A percentile compares a stretch with the other conserved stretches of the same genome.
These are phyloP conservation scores for Lecanoromycetidae sp. DNA, from an alignment of 2,329 filamentous ascomycete genomes.

Conservation along the genomic window DNA sequence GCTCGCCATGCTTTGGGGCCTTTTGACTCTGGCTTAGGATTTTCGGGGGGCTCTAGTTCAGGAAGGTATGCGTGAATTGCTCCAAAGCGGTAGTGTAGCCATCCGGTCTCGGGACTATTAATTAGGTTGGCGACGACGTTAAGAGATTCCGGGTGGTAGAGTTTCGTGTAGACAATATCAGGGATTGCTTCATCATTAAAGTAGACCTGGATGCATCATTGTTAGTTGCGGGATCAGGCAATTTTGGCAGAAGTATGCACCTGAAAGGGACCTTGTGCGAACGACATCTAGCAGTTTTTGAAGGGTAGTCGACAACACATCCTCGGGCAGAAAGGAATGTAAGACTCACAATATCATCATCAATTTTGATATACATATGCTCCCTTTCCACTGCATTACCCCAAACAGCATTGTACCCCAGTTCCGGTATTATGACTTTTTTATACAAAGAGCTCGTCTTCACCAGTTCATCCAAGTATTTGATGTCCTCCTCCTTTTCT, in stretches of 20 bases:
- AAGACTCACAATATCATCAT: constrained; percentile 32
- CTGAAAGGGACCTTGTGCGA: too few relatives aligned
- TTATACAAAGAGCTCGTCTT: constrained; percentile 24
- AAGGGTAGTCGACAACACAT: too few relatives aligned
- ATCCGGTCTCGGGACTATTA: constrained; percentile 43
- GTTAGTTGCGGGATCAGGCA: too few relatives aligned
- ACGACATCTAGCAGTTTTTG: too few relatives aligned
- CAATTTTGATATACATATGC: constrained; percentile 32
- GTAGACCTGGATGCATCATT: constrained; percentile 23
- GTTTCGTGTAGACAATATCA: constrained; percentile 41
- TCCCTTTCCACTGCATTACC: constrained; percentile 16
- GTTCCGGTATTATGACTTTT: constrained; percentile 7
- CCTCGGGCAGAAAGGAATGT: too few relatives aligned
- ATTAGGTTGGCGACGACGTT: constrained; percentile 45
- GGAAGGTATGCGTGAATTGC: constrained; percentile 44
- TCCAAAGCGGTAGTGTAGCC: constrained; percentile 43
- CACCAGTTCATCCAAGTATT: constrained; percentile 27
- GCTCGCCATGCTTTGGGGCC: constrained; percentile 23
- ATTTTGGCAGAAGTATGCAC: too few relatives aligned
- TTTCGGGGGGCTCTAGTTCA: constrained; percentile 8
- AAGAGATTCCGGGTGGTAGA: constrained; percentile 39
- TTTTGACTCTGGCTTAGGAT: constrained; percentile 1
- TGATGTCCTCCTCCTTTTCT: constrained; percentile 25
- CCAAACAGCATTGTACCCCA: constrained; percentile 17
- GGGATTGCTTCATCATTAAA: constrained; percentile 38